Conservation (phyloP, 257 asterid species). For the Lavandula angustifolia region DNA sequence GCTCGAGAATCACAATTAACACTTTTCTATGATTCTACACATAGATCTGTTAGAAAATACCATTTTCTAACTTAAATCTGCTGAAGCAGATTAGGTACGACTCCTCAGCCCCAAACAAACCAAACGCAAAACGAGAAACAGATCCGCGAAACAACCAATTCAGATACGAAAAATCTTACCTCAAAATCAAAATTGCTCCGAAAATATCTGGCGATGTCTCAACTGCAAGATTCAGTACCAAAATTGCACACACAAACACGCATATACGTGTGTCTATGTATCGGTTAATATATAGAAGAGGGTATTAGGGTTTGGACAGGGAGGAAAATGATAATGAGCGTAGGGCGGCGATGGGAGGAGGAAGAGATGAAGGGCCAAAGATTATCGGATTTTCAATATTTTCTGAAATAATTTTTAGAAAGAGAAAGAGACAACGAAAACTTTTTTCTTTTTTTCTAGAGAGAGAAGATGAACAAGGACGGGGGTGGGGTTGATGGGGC, state of each 20-base stretch:
- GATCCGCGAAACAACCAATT: slow-evolving; percentile 15
- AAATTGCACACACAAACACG: slow-evolving; percentile 17
- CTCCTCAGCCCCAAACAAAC: neutral
- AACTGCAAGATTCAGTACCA: neutral
- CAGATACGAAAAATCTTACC: slow-evolving; percentile 8
- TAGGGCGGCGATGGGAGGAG: slow-evolving; percentile 42
- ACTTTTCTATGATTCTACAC: neutral
- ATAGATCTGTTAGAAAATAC: slow-evolving; percentile 26
- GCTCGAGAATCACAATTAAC: neutral
- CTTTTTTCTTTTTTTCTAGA: slow-evolving; percentile 12
- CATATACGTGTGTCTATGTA: neutral
- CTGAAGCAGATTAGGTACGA: neutral
- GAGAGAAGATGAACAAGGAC: slow-evolving; percentile 40
- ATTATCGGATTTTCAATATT: slow-evolving; percentile 2
- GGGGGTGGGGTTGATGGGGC: slow-evolving; percentile 25
- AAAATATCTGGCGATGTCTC: neutral
- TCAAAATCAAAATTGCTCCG: neutral
- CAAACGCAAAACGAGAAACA: neutral
- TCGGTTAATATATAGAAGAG: slow-evolving; percentile 4
- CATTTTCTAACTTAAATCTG: slow-evolving; percentile 19
- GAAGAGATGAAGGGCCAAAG: slow-evolving; percentile 26
- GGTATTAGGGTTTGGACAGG: slow-evolving; percentile 34
- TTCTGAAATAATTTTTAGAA: slow-evolving; percentile 1
- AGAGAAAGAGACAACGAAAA: slow-evolving; percentile 9
- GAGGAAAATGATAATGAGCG: slow-evolving; percentile 30